Evolutionary conservation across 805 yeast genomes (phyloP).

Genomic region (Candida andamanensis): DNA sequence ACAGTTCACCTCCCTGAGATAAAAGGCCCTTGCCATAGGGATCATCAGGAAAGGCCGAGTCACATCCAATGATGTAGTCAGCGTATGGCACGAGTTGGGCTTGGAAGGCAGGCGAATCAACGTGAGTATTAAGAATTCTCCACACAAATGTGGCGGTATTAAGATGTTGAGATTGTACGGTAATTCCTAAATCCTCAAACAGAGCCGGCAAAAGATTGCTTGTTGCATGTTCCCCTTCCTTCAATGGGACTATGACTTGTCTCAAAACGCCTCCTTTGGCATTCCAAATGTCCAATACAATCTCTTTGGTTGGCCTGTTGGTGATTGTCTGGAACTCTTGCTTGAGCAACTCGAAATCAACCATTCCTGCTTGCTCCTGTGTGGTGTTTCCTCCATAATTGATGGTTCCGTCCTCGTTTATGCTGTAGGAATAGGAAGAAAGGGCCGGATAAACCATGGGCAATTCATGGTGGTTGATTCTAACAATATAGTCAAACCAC

Average conservation of each 20-base stretch:
- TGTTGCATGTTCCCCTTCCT: conserved; percentile 5
- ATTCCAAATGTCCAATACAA: conserved; percentile 69
- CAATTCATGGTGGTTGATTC: conserved; percentile 66
- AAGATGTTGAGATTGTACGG: conserved; percentile 74
- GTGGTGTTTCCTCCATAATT: conserved; percentile 30
- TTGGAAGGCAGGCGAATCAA: conserved; percentile 72
- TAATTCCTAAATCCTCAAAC: conserved; percentile 55
- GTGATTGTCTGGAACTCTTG: conserved; percentile 37
- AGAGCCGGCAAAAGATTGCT: conserved; percentile 19
- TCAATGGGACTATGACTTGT: conserved; percentile 24
- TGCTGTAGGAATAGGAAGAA: conserved; percentile 23
- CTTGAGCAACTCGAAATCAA: conserved; percentile 39
- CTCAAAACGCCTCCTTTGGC: conserved; percentile 72
- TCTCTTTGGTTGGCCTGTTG: conserved; percentile 19
- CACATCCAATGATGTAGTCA: conserved; percentile 79
- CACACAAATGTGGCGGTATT: conserved; percentile 77
- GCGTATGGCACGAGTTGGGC: conserved; percentile 82
- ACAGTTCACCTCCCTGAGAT: conserved; percentile 81
- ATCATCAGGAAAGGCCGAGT: conserved; percentile 57
- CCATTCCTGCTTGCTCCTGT: conserved; percentile 27
- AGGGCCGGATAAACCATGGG: conserved; percentile 34
- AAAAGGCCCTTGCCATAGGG: conserved; percentile 53
- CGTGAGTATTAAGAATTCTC: conserved; percentile 73
- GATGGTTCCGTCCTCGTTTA: conserved; percentile 38
- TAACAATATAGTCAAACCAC: conserved; percentile 84